Evolutionary conservation across 2,329 filamentous ascomycete species (phyloP).

Genomic region (Calycina herbarum): DNA sequence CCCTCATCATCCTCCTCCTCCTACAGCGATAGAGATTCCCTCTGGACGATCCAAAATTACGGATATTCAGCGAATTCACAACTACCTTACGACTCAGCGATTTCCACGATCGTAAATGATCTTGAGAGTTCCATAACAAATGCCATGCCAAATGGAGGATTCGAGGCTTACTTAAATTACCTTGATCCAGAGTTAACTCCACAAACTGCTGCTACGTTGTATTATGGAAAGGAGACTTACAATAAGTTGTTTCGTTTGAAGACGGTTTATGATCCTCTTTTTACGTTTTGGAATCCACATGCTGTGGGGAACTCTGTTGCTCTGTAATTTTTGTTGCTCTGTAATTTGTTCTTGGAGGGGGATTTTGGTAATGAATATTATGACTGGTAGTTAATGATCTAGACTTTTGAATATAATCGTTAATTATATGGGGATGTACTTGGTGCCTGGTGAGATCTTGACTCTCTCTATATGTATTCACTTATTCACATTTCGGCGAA

Average conservation of each 20-base stretch:
- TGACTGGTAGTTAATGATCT: no score
- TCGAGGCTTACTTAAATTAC: conserved; percentile 32
- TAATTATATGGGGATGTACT: no score
- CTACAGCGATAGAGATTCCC: conserved; percentile 25
- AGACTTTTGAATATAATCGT: no score
- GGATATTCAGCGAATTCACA: conserved; percentile 16
- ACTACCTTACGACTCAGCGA: conserved; percentile 21
- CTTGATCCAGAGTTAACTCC: conserved; percentile 26
- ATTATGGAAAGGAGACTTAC: conserved; percentile 30
- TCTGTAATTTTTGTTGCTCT: conserved; percentile 5
- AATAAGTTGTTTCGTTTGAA: conserved; percentile 28
- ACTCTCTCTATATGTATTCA: no score
- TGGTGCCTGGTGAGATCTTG: no score
- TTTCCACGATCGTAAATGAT: conserved; percentile 19
- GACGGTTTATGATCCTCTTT: conserved; percentile 22
- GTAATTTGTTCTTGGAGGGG: neutral
- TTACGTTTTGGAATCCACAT: conserved; percentile 31
- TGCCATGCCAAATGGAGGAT: conserved; percentile 31
- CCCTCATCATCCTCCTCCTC: conserved; percentile 12
- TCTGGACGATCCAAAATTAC: conserved; percentile 31
- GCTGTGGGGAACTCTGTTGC: conserved; percentile 19
- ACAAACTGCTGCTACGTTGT: conserved; percentile 19
- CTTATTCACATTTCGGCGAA: no score
- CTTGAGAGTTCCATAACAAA: conserved; percentile 25
- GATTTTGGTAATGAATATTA: neutral